Evolutionary conservation across 2,329 filamentous ascomycete species (phyloP).

Genomic region (Diplodia corticola): DNA sequence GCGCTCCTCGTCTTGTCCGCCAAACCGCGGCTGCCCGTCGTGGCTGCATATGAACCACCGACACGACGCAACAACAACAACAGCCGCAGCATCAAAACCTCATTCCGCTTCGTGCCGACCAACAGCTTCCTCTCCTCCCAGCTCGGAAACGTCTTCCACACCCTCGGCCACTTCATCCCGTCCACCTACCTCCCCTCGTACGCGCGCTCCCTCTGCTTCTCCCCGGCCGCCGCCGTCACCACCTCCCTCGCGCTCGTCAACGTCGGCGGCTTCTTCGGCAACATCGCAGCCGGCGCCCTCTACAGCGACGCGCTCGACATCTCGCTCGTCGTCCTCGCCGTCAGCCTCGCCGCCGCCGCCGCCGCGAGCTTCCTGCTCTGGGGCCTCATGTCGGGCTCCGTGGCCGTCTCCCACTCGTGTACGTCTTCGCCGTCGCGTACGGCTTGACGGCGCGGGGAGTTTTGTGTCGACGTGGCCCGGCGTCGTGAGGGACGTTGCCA

Average conservation of each 20-base stretch:
- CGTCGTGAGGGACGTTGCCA: constrained; percentile 35
- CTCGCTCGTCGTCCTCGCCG: constrained; percentile 40
- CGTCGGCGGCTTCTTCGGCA: constrained; percentile 40
- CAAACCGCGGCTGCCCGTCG: constrained; percentile 26
- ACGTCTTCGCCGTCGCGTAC: constrained; percentile 46
- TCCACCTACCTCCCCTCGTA: constrained; percentile 46
- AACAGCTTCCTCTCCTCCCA: constrained; percentile 38
- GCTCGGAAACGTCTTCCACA: constrained; percentile 43
- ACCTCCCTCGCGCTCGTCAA: constrained; percentile 45
- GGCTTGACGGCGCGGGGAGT: constrained; percentile 44
- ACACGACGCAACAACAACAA: no score
- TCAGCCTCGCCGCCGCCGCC: constrained; percentile 38
- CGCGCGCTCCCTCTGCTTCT: constrained; percentile 38
- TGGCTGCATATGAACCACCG: no score
- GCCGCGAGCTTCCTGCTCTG: constrained; percentile 47
- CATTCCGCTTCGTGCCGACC: neutral
- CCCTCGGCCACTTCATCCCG: constrained; percentile 48
- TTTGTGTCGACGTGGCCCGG: constrained; percentile 46
- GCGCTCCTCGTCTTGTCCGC: constrained; percentile 36
- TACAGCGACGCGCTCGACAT: constrained; percentile 43
- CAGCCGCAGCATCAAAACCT: neutral
- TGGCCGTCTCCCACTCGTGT: constrained; percentile 41
- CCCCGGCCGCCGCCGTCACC: constrained; percentile 36
- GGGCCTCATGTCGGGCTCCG: constrained; percentile 39
- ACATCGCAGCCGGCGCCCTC: constrained; percentile 42